Evolutionary conservation across 805 yeast genomes (phyloP), one percentile per base, ranked within the genome.

Genomic region (Sungouiozyma intestinalis): DNA sequence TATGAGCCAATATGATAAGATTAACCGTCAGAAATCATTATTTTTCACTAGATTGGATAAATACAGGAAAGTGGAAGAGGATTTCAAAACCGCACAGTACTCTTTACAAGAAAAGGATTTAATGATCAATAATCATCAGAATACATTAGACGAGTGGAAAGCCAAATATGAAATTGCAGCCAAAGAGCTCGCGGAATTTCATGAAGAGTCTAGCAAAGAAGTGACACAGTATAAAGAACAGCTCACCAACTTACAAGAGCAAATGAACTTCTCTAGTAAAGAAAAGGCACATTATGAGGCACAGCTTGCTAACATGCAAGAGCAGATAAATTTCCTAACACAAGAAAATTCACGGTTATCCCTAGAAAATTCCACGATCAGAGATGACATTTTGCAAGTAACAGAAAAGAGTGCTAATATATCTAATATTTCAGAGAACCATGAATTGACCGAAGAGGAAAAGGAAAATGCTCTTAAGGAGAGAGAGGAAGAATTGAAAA

Each of bases 1-100:
- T 41, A 66, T 82, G 68, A 77, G 84, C 48, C 88, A 82, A 57
- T 72, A 68, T 41, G 71, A 67, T 42, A 71, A 67, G 45, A 63
- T 73, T 45, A 79, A 77, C 47, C 45, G 50, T n/a, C 66, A 67
- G 20, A 50, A 61, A 17, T 55, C 68, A 3, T 55, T 58, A 40
- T 53, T 58, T 57, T 62, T 60, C 38, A 47, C 48, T 4, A 56
- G 63, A 43, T 9, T 19, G 3, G 48, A 44, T n/a, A 24, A 36
- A 39, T 29, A 13, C 32, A 17, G 17, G 36, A 20, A 20, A 16
- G 16, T 37, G 24, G 16, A 38, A 16, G 32, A 45, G 20, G 35
- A 45, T 33, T 36, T n/a, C 16, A 24, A 16, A 20, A 18, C 39
- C 31, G 27, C 31, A 15, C 33, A 37, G 19, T 32, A 37, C 5